Percentiles rank a stretch among this genome's conserved stretches.
Conservation (phyloP, 129 eudicot genomes). For the Centrapalus pauciflorus region DNA sequence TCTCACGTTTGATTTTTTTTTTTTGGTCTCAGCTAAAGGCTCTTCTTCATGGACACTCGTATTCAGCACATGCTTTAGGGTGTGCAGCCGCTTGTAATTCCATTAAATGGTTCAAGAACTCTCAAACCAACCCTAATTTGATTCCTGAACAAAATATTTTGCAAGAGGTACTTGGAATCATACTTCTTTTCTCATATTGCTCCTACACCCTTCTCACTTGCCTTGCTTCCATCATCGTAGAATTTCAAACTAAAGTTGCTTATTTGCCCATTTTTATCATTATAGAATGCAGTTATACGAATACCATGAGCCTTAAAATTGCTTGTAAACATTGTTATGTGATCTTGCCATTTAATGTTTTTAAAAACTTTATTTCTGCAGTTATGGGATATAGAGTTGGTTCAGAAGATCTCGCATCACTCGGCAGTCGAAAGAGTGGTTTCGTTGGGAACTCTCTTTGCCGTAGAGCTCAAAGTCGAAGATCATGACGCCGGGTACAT, state of each 20-base stretch:
- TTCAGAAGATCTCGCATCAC: conserved; percentile 58
- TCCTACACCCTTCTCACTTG: background rate
- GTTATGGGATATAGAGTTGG: conserved; percentile 82
- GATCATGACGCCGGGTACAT: conserved; percentile 78
- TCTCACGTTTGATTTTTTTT: too few relatives aligned
- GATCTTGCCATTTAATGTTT: background rate
- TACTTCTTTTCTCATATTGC: background rate
- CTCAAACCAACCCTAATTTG: conserved; percentile 57
- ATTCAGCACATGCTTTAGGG: conserved; percentile 92
- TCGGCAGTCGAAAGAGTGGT: conserved; percentile 69
- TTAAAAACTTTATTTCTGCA: conserved; percentile 15
- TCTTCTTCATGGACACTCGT: conserved; percentile 93
- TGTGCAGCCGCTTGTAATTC: conserved; percentile 80
- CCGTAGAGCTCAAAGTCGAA: conserved; percentile 70
- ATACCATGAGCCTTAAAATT: background rate
- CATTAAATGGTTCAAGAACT: conserved; percentile 77
- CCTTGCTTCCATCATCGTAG: background rate
- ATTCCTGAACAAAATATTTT: conserved; percentile 42
- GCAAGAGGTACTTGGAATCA: conserved; percentile 49
- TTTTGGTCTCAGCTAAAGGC: conserved; percentile 65
- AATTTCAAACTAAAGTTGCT: background rate
- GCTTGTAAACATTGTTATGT: background rate
- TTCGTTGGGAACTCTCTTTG: conserved; percentile 83
- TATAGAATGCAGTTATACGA: background rate
- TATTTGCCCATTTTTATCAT: background rate